Evolutionary conservation across 73 alveolate genomes (phyloP), one percentile per base, ranked within the genome.

Genomic region (Uronychia setigera): DNA sequence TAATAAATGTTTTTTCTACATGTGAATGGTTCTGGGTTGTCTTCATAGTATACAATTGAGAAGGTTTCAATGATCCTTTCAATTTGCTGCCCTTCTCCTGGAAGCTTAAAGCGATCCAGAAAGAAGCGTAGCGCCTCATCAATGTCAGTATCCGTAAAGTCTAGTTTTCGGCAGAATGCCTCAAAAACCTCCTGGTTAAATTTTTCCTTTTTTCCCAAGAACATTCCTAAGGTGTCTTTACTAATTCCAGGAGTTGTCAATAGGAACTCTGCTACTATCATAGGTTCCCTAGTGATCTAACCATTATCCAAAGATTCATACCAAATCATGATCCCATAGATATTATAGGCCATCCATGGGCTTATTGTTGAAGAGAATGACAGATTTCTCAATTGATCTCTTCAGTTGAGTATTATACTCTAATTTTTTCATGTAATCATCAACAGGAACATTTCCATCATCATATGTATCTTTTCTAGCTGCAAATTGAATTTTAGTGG

Each of bases 51-150:
- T 1, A 88, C 91, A 33, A 35, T 85, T 27, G 95, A 82, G 76
- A 93, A 93, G 29, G 57, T 34, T 59, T 86, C 87, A 11, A 93
- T 87, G 0, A 93, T 91, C 74, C 97, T 93, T 75, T 93, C 97
- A 0, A 93, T 92, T 80, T 90, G 75, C 75, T 93, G 33, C 5
- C 94, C 88, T 59, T 93, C 97, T 59, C 97, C 97, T 25, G 97
- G 93, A 28, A 90, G 83, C 79, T 95, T 86, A 74, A 93, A 93
- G 46, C 81, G 83, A 29, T 79, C 80, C 58, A 93, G 74, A 58
- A 86, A 90, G 19, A 90, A 78, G 81, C 97, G 90, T 83, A 93
- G 35, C 1, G 97, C 97, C 60, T 89, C 93, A 35, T 89, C 92
- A 30, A 81, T 80, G 31, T 87, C 88, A 74, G 81, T 29, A 0